Evolutionary conservation across 306 rosid species (phyloP).

Genomic region (Comarum palustre): DNA sequence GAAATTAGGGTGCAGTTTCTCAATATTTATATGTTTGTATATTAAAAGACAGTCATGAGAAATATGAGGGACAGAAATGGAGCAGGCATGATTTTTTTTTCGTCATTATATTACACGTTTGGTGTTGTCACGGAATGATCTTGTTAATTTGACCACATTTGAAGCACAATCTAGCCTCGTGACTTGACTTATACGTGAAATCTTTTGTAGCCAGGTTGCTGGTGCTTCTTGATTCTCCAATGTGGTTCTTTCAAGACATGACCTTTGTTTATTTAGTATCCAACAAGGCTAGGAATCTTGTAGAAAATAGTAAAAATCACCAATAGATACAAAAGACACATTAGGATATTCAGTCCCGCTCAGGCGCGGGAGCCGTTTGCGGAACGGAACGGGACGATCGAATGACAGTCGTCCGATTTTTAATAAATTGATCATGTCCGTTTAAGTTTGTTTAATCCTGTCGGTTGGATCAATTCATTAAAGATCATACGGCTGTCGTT

Average conservation of each 20-base stretch:
- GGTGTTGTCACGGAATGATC: not conserved
- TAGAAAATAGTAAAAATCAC: not conserved
- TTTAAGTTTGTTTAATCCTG: too few relatives aligned
- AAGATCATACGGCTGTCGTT: too few relatives aligned
- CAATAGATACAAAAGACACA: not conserved
- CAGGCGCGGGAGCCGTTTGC: too few relatives aligned
- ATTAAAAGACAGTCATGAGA: not conserved
- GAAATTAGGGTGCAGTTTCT: not conserved
- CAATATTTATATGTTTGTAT: too few relatives aligned
- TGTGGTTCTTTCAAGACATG: not conserved
- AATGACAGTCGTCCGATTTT: too few relatives aligned
- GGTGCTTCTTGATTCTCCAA: not conserved
- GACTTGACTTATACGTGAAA: slow-evolving; percentile 13
- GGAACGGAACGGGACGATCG: too few relatives aligned
- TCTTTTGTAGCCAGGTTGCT: not conserved
- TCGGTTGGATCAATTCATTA: too few relatives aligned
- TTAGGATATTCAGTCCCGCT: too few relatives aligned
- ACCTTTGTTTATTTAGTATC: not conserved
- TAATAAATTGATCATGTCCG: too few relatives aligned
- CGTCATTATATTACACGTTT: not conserved
- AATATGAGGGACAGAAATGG: too few relatives aligned
- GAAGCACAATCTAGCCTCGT: slow-evolving; percentile 4
- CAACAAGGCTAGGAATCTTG: not conserved
- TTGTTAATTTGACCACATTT: not conserved
- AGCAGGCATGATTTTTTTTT: too few relatives aligned